Percentiles rank a stretch among this genome's conserved stretches.
Evolutionary conservation across 306 rosid genomes (phyloP).

Genomic region (Corylus avellana): DNA sequence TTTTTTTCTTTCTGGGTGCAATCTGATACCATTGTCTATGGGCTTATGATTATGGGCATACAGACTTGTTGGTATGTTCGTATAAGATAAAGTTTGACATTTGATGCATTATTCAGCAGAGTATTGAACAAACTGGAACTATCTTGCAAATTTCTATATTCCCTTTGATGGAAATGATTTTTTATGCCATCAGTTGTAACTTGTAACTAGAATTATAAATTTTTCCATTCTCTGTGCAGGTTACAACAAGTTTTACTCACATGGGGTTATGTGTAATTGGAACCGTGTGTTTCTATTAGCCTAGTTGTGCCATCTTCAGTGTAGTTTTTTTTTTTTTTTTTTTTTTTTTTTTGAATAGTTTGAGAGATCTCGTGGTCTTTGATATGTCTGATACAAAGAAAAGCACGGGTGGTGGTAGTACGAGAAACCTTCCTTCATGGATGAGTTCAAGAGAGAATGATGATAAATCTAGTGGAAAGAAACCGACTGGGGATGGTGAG

Average conservation of each 20-base stretch:
- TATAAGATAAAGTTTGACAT: not conserved
- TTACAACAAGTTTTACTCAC: not conserved
- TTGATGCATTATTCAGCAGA: not conserved
- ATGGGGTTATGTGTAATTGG: slow-evolving; percentile 6
- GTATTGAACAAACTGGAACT: not conserved
- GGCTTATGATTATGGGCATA: not conserved
- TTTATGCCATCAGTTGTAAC: not conserved
- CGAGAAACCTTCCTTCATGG: slow-evolving; percentile 77
- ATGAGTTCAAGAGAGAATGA: slow-evolving; percentile 46
- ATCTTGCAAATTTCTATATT: not conserved
- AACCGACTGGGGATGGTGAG: slow-evolving; percentile 40
- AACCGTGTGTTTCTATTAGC: slow-evolving; percentile 18
- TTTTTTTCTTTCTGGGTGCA: not conserved
- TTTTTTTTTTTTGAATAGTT: slow-evolving; percentile 3
- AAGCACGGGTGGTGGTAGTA: slow-evolving; percentile 23
- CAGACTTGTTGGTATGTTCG: not conserved
- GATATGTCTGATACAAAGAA: slow-evolving; percentile 52
- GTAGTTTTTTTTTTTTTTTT: not conserved
- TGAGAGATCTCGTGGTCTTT: slow-evolving; percentile 4
- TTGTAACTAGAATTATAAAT: not conserved
- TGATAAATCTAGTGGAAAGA: slow-evolving; percentile 35
- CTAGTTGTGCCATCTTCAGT: slow-evolving; percentile 2
- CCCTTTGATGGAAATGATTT: not conserved
- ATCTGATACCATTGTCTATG: not conserved
- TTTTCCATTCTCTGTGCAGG: slow-evolving; percentile 1